Percentiles rank a stretch among this genome's conserved stretches.
Conservation (phyloP, 2,329 filamentous ascomycete genomes). For the Penicillium nordicum region DNA sequence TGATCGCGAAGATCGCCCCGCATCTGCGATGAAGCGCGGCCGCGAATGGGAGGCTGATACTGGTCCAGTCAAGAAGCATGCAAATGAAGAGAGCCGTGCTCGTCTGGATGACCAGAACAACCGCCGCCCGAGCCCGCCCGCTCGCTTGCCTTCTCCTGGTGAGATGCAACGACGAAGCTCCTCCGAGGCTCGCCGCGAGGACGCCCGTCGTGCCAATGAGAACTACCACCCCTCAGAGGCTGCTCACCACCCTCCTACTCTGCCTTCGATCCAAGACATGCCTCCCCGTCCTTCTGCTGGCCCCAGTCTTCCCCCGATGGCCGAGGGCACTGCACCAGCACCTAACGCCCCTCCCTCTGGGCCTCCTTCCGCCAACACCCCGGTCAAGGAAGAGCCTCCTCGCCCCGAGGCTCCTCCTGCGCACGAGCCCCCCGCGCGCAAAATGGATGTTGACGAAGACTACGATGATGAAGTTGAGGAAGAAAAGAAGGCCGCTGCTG, state of each 20-base stretch:
- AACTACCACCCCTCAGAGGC: constrained; percentile 90
- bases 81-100: constrained; percentile 81
- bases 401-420: constrained; percentile 50
- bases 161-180: constrained; percentile 73
- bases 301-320: constrained; percentile 57
- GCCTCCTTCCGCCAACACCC: constrained; percentile 47
- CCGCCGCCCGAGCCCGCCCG: constrained; percentile 64
- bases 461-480: constrained; percentile 95
- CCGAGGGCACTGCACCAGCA: constrained; percentile 43
- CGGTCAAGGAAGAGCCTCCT: constrained; percentile 55
- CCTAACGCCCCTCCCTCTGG: constrained; percentile 43
- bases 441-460: constrained; percentile 96
- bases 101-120: constrained; percentile 80
- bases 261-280: constrained; percentile 49
- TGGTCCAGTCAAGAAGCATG: constrained; percentile 69
- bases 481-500: constrained; percentile 53
- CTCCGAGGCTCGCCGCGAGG: constrained; percentile 65
- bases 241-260: constrained; percentile 74
- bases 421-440: constrained; percentile 81
- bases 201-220: constrained; percentile 69
- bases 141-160: constrained; percentile 60
- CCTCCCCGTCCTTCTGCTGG: constrained; percentile 46
- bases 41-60: constrained; percentile 91
- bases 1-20: constrained; percentile 68
- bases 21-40: constrained; percentile 76